Conservation (phyloP, 2,329 filamentous ascomycete species). For the Aspergillus awamori region DNA sequence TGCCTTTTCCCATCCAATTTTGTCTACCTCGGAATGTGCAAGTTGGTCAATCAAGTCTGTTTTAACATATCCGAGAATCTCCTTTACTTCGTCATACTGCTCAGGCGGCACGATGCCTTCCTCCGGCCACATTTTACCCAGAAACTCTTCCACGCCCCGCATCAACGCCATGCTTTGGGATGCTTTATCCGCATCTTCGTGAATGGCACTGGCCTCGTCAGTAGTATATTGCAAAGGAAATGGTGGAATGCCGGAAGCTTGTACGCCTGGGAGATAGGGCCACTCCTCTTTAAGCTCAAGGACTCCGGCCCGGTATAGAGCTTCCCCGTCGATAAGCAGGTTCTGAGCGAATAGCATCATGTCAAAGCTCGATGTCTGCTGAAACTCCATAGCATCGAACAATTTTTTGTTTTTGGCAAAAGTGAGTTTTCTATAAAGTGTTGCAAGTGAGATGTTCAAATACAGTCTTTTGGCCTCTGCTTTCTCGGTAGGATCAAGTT, state of each 20-base stretch:
- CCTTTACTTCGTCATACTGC: conserved; percentile 19
- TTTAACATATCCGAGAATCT: conserved; percentile 17
- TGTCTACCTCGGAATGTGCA: conserved; percentile 16
- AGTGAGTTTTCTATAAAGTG: conserved; percentile 16
- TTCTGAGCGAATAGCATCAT: conserved; percentile 18
- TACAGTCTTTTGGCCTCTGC: conserved; percentile 12
- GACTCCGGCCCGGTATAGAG: conserved; percentile 11
- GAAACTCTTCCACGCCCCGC: conserved; percentile 13
- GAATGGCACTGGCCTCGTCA: conserved; percentile 11
- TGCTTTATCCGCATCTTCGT: conserved; percentile 15
- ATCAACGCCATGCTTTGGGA: conserved; percentile 18
- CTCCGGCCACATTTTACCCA: conserved; percentile 22
- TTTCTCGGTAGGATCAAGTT: conserved; percentile 22
- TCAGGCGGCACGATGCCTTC: conserved; percentile 18
- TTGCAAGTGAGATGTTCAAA: conserved; percentile 14
- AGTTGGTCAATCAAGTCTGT: conserved; percentile 15
- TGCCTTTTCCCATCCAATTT: conserved; percentile 15
- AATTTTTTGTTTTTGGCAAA: conserved; percentile 10
- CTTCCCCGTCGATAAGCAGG: conserved; percentile 19
- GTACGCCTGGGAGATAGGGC: conserved; percentile 16
- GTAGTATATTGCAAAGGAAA: conserved; percentile 16
- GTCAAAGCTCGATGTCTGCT: conserved; percentile 17
- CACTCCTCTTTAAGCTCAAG: conserved; percentile 19
- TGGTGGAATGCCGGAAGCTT: conserved; percentile 10
- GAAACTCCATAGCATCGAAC: conserved; percentile 18